Conservation (phyloP, 371 early-diverging fungal genomes). For the Lichtheimia ramosa region DNA sequence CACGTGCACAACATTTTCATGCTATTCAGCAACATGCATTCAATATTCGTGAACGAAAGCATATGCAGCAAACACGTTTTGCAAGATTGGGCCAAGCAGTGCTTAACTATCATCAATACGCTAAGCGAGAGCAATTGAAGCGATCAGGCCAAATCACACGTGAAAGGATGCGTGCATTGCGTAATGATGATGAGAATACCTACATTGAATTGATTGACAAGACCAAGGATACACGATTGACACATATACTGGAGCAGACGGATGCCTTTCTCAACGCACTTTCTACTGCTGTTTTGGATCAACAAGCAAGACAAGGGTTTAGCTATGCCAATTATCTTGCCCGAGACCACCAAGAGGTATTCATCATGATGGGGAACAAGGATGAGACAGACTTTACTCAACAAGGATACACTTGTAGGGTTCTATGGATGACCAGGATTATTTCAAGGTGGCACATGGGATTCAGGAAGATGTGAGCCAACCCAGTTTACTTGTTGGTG, state of each 20-base stretch:
- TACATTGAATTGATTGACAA: constrained; percentile 92
- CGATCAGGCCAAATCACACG: constrained; percentile 77
- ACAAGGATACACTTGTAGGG: no score
- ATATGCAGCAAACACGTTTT: constrained; percentile 53
- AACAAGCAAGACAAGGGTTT: constrained; percentile 39
- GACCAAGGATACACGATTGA: constrained; percentile 93
- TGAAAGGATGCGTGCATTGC: constrained; percentile 93
- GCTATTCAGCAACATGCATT: constrained; percentile 78
- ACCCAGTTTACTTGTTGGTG: constrained; percentile 85
- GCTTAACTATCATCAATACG: constrained; percentile 73
- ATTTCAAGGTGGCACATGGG: constrained; percentile 88
- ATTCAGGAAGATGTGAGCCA: constrained; percentile 82
- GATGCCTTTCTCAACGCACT: constrained; percentile 81
- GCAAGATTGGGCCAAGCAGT: constrained; percentile 77
- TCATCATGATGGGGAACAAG: not conserved
- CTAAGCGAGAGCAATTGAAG: constrained; percentile 90
- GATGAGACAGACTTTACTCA: constrained; percentile 12
- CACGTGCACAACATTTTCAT: constrained; percentile 74
- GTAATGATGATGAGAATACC: constrained; percentile 93
- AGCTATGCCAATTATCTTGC: constrained; percentile 49
- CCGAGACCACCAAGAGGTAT: not conserved
- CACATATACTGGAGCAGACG: constrained; percentile 90
- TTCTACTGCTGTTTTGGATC: constrained; percentile 67
- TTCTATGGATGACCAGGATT: constrained; percentile 46
- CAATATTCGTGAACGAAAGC: constrained; percentile 66